A percentile compares a stretch with the other conserved stretches of the same genome.
phyloP scores from a whole-genome alignment of 176 grass and related monocot species.

The Tillandsia leiboldiana region DNA sequence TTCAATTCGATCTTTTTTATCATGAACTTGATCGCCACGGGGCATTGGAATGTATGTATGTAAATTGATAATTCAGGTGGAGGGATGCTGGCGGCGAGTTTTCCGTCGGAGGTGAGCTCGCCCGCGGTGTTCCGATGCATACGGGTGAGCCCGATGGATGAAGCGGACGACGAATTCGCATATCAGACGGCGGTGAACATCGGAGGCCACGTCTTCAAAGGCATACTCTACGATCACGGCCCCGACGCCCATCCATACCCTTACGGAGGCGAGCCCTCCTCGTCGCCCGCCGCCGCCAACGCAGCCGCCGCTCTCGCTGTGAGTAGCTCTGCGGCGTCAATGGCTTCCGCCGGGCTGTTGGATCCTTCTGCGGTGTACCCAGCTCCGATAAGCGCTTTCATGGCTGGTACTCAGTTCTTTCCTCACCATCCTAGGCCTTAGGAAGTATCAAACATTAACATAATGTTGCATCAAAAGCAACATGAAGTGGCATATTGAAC shows the following conservation, averaged over 20 bases:
- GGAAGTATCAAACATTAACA: neutral
- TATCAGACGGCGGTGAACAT: slow-evolving; percentile 96
- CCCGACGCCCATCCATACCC: slow-evolving; percentile 28
- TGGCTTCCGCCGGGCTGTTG: slow-evolving; percentile 9
- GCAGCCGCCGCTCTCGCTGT: neutral
- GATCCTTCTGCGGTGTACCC: slow-evolving; percentile 31
- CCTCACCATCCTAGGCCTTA: slow-evolving; percentile 39
- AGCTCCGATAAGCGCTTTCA: slow-evolving; percentile 36
- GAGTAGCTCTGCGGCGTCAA: slow-evolving; percentile 1
- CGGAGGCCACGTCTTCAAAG: slow-evolving; percentile 87
- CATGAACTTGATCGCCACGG: too few relatives aligned
- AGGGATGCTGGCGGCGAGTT: slow-evolving; percentile 19
- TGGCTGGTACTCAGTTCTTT: slow-evolving; percentile 55
- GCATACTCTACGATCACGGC: slow-evolving; percentile 84
- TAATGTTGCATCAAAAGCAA: too few relatives aligned
- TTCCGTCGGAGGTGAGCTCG: slow-evolving; percentile 80
- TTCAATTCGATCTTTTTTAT: too few relatives aligned
- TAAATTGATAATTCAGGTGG: slow-evolving; percentile 6
- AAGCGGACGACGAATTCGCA: slow-evolving; percentile 76
- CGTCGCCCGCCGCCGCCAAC: slow-evolving; percentile 15
- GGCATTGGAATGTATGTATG: neutral
- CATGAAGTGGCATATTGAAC: too few relatives aligned
- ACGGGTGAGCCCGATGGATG: slow-evolving; percentile 72
- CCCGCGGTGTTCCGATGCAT: slow-evolving; percentile 90
- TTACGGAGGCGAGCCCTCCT: slow-evolving; percentile 7